Conservation (phyloP, 257 asterid genomes). For the Solanum rostratum region DNA sequence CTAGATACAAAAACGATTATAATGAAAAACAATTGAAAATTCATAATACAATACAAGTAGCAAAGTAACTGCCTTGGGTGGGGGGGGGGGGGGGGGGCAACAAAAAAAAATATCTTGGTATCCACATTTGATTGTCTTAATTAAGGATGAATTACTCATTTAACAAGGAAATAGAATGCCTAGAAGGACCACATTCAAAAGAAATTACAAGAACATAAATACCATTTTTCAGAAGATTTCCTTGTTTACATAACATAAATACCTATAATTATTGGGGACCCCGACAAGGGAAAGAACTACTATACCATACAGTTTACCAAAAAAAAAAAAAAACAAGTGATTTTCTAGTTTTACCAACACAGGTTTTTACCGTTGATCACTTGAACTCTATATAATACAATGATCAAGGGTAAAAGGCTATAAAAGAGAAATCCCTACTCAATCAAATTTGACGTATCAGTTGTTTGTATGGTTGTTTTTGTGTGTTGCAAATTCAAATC, state of each 20-base stretch:
- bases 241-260: not conserved
- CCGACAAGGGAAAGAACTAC: not conserved
- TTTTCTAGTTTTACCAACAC: not conserved
- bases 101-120: not conserved
- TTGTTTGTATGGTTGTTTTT: conserved; percentile 62
- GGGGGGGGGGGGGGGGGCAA: too few relatives aligned
- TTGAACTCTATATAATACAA: conserved; percentile 37
- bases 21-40: too few relatives aligned
- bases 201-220: not conserved
- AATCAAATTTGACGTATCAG: conserved; percentile 47
- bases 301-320: not conserved
- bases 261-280: not conserved
- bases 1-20: too few relatives aligned
- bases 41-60: too few relatives aligned
- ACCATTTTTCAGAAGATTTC: not conserved
- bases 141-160: not conserved
- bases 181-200: not conserved
- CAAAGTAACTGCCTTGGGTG: too few relatives aligned
- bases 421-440: conserved; percentile 24
- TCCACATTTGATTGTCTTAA: too few relatives aligned
- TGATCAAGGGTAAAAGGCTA: not conserved
- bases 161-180: not conserved
- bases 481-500: conserved; percentile 29
- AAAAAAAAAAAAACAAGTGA: not conserved
- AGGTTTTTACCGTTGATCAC: not conserved